Base-by-base conservation (phyloP, 129 eudicot genomes). In the Chrysanthemum lavandulifolium region DNA sequence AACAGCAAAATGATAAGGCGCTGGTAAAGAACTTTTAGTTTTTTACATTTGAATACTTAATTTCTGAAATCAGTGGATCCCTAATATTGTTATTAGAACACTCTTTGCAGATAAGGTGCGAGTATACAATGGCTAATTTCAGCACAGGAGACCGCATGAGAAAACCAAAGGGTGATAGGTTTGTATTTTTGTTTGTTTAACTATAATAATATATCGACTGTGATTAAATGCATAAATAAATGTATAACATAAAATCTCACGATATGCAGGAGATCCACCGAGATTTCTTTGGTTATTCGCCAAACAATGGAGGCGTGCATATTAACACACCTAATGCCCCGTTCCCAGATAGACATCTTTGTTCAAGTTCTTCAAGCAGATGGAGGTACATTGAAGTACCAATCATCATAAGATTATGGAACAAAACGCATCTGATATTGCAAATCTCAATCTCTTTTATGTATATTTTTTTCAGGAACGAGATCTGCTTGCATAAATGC, bases 401-500 rank as follows among this genome's bases (percentile, higher is more conserved):
- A 29, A 29, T 29, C 33, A 29, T 29, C 33, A 29, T 29, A 29
- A 29, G 33, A 29, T 29, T 29, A 29, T 29, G 33, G 33, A 29
- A 29, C 33, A 29, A 29, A 29, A 29, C 33, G 33, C 33, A 31
- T 3, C 36, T 31, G 5, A 31, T 31, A 31, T 31, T 31, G 36
- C 36, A 31, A 31, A 31, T 31, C 36, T 31, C 36, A 31, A 4
- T 31, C 36, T 31, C 6, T 3, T 31, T 31, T 27, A 27, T 27
- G 4, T 29, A 29, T 29, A 2, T 29, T 54, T 61, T n/a, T 55
- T 80, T 51, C 78, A 89, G 98, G 96, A 55, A 93, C 96, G 23
- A 87, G 98, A 73, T 89, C 95, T 25, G 96, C 96, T 43, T 93
- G 98, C 82, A 93, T 93, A 74, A 92, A 93, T 78, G 97, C 97